Conservation (phyloP, 306 rosid genomes). For the Vigna angularis region DNA sequence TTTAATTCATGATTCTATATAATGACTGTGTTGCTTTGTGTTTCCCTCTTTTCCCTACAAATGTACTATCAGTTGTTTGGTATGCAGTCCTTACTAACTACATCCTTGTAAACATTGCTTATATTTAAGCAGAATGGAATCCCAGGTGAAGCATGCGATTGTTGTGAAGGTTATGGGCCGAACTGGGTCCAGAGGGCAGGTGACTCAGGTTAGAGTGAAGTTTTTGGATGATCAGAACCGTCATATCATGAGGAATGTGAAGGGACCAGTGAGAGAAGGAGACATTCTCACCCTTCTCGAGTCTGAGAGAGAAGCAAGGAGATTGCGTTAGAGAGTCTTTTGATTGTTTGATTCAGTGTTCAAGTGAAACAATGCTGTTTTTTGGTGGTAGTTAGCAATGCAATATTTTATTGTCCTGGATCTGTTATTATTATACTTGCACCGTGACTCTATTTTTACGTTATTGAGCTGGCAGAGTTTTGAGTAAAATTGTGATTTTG, state of each 20-base stretch:
- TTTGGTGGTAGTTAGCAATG: constrained; percentile 15
- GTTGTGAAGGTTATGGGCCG: constrained; percentile 3
- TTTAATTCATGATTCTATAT: not conserved
- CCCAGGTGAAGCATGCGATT: not conserved
- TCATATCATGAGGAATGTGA: constrained; percentile 6
- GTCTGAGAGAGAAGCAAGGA: constrained; percentile 66
- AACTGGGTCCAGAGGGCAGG: not conserved
- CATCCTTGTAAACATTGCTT: not conserved
- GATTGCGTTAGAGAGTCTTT: constrained; percentile 54
- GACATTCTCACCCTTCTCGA: constrained; percentile 51
- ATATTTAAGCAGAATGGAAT: not conserved
- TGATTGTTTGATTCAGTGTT: constrained; percentile 7
- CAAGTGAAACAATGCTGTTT: not conserved
- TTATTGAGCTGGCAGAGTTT: constrained; percentile 5
- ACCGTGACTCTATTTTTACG: constrained; percentile 14
- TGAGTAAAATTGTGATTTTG: constrained; percentile 10
- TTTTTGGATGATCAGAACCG: constrained; percentile 18
- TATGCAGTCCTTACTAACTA: not conserved
- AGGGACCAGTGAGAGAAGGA: constrained; percentile 1
- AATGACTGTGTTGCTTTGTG: not conserved
- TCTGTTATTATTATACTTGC: constrained; percentile 7
- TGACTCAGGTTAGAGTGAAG: constrained; percentile 6
- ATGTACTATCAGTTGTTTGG: not conserved
- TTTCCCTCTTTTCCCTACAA: not conserved
- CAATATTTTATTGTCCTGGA: constrained; percentile 10